Conservation (phyloP, 1,139 yeast species). For the Suhomyces maxii region DNA sequence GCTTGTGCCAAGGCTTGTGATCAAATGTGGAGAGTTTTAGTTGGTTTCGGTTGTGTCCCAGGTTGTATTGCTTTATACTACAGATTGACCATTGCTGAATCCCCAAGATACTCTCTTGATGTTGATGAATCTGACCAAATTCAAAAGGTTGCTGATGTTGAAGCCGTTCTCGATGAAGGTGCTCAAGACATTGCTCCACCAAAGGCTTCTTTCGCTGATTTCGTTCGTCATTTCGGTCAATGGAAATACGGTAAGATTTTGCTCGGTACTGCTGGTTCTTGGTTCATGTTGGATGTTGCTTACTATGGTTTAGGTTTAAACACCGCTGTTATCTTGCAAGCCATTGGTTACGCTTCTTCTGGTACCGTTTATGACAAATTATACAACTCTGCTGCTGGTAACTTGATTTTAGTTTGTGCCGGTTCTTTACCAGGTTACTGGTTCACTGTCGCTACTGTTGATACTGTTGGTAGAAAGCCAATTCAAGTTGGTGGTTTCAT, state of each 20-base stretch:
- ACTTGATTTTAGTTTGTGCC: conserved; percentile 84
- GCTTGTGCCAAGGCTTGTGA: conserved; percentile 75
- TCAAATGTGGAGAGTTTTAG: conserved; percentile 89
- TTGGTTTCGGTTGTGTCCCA: conserved; percentile 90
- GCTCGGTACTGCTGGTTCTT: conserved; percentile 92
- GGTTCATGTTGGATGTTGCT: conserved; percentile 96
- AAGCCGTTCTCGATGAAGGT: conserved; percentile 51
- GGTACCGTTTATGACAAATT: conserved; percentile 61
- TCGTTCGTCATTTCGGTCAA: conserved; percentile 70
- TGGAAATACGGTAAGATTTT: conserved; percentile 87
- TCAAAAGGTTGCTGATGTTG: conserved; percentile 59
- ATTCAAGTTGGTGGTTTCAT: conserved; percentile 74
- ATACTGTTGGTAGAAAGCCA: conserved; percentile 78
- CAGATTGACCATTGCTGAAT: conserved; percentile 91
- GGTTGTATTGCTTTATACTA: conserved; percentile 80
- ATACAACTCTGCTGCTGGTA: conserved; percentile 82
- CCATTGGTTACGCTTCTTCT: conserved; percentile 68
- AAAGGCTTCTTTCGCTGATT: conserved; percentile 61
- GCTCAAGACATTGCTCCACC: conserved; percentile 51
- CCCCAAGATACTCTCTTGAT: conserved; percentile 86
- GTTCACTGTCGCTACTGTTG: conserved; percentile 75
- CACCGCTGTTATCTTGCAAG: conserved; percentile 75
- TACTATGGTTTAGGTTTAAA: conserved; percentile 87
- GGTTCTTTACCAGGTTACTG: conserved; percentile 93
- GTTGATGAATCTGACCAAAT: conserved; percentile 58